Evolutionary conservation across 345 rosid genomes (phyloP), one percentile per base, ranked within the genome.

Genomic region (Aquilaria yunnanensis): DNA sequence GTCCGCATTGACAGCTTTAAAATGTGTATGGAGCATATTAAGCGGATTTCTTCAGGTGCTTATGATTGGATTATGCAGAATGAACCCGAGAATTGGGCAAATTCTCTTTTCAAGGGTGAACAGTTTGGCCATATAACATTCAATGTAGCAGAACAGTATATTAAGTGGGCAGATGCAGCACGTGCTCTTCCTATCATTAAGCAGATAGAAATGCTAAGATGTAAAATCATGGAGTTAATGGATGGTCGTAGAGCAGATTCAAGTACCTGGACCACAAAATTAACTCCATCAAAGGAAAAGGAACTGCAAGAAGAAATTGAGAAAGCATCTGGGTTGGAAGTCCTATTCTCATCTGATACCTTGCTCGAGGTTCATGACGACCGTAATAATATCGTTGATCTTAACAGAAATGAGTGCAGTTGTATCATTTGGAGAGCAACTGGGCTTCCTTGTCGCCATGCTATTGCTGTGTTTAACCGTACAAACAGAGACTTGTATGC

Each of bases 301-400:
- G 75, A 61, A 68, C 61, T 92, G 29, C 72, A 52, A 51, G 93
- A 92, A 63, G 96, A 86, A 67, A 73, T 69, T 65, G 60, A 49
- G 32, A 81, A 74, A 67, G 87, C 91, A 13, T 43, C 37, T 47
- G 63, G 66, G 54, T 67, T 87, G 14, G 83, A 74, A 74, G 98
- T 89, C 41, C 72, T 87, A 71, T 77, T 89, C 69, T 92, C 94
- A 32, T 81, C 96, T 12, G 96, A 85, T 67, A 82, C 83, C 3
- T 73, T 92, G n/a, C 87, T 89, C 29, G 98, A 92, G 81, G 98
- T 92, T 72, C 98, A 89, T 34, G 90, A 81, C 37, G 80, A 73
- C 31, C 78, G 79, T 31, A 87, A 77, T 47, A 75, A 87, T 59
- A 87, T 89, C 53, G 96, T 92, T 45, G 96, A 92, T 74, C 65